phyloP scores from a whole-genome alignment of 306 rosid species.

The Ochetophila trinervis region DNA sequence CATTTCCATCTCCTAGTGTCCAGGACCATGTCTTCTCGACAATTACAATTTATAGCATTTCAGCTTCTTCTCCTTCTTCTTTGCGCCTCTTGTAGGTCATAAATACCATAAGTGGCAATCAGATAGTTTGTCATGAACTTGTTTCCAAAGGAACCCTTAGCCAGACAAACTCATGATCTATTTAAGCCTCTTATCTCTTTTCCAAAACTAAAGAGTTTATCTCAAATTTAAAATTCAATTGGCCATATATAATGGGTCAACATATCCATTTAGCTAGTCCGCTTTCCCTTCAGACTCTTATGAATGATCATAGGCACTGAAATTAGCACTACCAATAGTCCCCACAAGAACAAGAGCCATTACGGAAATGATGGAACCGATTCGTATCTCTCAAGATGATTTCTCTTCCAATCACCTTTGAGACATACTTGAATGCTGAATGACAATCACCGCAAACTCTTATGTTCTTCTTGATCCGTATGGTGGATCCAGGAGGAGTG shows the following conservation, averaged over 20 bases:
- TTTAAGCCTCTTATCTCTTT: background rate
- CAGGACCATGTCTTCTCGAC: background rate
- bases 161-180: background rate
- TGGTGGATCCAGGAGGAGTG: slow-evolving; percentile 33
- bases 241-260: background rate
- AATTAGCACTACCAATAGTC: slow-evolving; percentile 29
- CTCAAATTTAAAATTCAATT: background rate
- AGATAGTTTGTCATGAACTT: background rate
- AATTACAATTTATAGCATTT: slow-evolving; percentile 1
- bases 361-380: slow-evolving; percentile 31
- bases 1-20: background rate
- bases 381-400: slow-evolving; percentile 37
- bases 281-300: background rate
- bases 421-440: slow-evolving; percentile 30
- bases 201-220: background rate
- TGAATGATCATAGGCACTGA: background rate
- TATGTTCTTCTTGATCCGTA: slow-evolving; percentile 31
- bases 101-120: background rate
- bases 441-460: slow-evolving; percentile 40
- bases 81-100: background rate
- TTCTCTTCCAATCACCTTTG: slow-evolving; percentile 31
- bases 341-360: slow-evolving; percentile 37
- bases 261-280: background rate
- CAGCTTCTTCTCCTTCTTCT: background rate
- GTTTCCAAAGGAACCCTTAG: background rate